Percentiles rank a stretch among this genome's conserved stretches.
Conservation (phyloP, 768 basidiomycete genomes). For the Lactarius trivialis region DNA sequence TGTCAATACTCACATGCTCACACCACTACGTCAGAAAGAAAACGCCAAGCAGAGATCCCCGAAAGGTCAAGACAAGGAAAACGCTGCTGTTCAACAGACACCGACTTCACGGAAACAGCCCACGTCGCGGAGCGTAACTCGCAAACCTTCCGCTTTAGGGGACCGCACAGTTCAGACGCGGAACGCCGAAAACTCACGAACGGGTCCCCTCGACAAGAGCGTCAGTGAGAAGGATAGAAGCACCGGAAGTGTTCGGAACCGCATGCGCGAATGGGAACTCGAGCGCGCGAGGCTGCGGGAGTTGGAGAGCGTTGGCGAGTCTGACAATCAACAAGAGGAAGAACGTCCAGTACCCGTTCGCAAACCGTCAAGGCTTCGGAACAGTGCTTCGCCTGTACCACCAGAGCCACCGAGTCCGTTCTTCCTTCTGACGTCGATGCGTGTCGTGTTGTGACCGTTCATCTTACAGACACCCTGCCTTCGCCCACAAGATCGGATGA, state of each 20-base stretch:
- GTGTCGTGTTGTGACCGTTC: not conserved
- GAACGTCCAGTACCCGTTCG: conserved; percentile 7
- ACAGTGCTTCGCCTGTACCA: conserved; percentile 22
- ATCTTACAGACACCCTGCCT: conserved; percentile 2
- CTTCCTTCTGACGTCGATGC: not conserved
- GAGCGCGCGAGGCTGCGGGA: conserved; percentile 64
- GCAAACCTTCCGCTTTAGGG: conserved; percentile 25
- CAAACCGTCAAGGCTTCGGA: conserved; percentile 8
- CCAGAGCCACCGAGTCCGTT: conserved; percentile 26
- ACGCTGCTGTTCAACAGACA: conserved; percentile 5
- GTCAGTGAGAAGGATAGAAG: conserved; percentile 21
- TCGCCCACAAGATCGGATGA: not conserved
- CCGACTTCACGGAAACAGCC: conserved; percentile 9
- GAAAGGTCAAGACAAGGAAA: conserved; percentile 9
- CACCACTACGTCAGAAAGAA: conserved; percentile 8
- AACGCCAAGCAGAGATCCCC: conserved; percentile 7
- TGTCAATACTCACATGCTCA: conserved; percentile 6
- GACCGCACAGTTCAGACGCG: conserved; percentile 12
- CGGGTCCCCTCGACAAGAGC: conserved; percentile 24
- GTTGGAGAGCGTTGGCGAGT: conserved; percentile 47
- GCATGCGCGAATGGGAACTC: conserved; percentile 72
- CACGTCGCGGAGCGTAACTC: conserved; percentile 17
- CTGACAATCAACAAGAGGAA: conserved; percentile 12
- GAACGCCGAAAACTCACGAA: conserved; percentile 26
- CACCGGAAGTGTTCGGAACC: conserved; percentile 38